These are phyloP conservation scores for Lumnitzera racemosa DNA, from an alignment of 345 rosid genomes.

Conservation along the genomic window DNA sequence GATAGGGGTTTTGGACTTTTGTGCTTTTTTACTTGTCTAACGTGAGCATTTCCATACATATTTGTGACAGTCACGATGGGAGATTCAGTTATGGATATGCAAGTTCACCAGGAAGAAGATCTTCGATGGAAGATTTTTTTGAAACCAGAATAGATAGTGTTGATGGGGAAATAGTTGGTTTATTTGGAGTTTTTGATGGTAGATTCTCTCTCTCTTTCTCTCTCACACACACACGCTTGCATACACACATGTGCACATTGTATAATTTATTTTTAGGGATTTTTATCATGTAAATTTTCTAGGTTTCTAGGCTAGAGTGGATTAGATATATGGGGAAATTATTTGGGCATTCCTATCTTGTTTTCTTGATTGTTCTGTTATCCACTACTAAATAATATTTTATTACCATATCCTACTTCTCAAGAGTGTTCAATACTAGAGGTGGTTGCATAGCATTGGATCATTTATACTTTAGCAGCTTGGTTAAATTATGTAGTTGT, in stretches of 20 bases:
- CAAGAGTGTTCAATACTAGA: too few relatives aligned
- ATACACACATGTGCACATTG: background rate
- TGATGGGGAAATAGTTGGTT: conserved; percentile 89
- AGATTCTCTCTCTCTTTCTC: conserved; percentile 17
- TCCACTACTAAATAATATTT: too few relatives aligned
- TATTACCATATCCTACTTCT: too few relatives aligned
- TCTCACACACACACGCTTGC: background rate
- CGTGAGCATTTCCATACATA: conserved; percentile 7
- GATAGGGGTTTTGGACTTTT: background rate
- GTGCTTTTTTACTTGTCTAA: conserved; percentile 7
- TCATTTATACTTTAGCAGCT: too few relatives aligned
- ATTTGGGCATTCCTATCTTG: too few relatives aligned
- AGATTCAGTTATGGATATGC: conserved; percentile 99
- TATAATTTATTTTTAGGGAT: background rate
- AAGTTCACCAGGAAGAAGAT: conserved; percentile 91
- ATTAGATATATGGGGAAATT: too few relatives aligned
- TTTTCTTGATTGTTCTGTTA: too few relatives aligned
- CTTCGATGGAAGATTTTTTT: conserved; percentile 98
- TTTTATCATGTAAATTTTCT: background rate
- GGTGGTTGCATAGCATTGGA: too few relatives aligned
- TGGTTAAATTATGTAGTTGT: too few relatives aligned
- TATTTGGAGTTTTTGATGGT: conserved; percentile 99
- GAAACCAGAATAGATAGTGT: conserved; percentile 94
- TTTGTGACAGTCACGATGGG: conserved; percentile 67
- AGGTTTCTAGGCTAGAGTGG: too few relatives aligned